phyloP scores from a whole-genome alignment of 768 basidiomycete species.

The Astraeus odoratus region DNA sequence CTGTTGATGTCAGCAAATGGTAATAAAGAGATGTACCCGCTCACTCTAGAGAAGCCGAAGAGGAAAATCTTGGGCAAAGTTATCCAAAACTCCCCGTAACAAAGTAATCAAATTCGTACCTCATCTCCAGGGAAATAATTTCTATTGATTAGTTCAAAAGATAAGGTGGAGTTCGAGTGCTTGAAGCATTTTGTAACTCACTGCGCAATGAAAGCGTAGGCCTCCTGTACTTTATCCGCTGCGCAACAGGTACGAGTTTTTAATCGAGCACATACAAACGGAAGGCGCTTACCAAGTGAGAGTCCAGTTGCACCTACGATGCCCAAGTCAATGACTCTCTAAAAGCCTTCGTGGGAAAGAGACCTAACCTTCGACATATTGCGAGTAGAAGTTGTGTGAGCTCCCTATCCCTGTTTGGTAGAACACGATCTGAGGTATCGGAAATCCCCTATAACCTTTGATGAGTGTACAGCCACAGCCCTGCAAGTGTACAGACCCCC shows the following conservation, averaged over 20 bases:
- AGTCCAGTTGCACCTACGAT: slow-evolving; percentile 56
- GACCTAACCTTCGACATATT: slow-evolving; percentile 50
- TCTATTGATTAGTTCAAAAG: slow-evolving; percentile 34
- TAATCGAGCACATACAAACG: slow-evolving; percentile 3
- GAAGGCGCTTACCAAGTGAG: slow-evolving; percentile 40
- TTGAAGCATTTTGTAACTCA: slow-evolving; percentile 29
- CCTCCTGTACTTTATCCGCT: slow-evolving; percentile 74
- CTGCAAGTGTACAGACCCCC: slow-evolving; percentile 21
- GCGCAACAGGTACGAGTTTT: too few species aligned
- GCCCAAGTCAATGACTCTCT: neutral
- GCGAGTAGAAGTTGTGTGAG: slow-evolving; percentile 48
- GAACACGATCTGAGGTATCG: slow-evolving; percentile 56
- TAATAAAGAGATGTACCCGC: slow-evolving; percentile 6
- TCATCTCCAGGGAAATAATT: slow-evolving; percentile 71
- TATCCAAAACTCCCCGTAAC: slow-evolving; percentile 3
- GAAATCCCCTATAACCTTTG: slow-evolving; percentile 21
- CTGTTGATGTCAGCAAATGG: slow-evolving; percentile 26
- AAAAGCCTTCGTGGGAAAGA: neutral
- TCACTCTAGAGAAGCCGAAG: slow-evolving; percentile 70
- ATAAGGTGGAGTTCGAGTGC: neutral
- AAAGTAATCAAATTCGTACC: slow-evolving; percentile 28
- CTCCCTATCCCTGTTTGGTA: slow-evolving; percentile 61
- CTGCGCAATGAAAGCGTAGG: slow-evolving; percentile 77
- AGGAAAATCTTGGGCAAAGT: slow-evolving; percentile 52
- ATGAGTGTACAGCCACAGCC: neutral